Evolutionary conservation across 495 filamentous ascomycete species (phyloP), one percentile per base, ranked within the genome.

Genomic region (Talaromyces stipitatus): DNA sequence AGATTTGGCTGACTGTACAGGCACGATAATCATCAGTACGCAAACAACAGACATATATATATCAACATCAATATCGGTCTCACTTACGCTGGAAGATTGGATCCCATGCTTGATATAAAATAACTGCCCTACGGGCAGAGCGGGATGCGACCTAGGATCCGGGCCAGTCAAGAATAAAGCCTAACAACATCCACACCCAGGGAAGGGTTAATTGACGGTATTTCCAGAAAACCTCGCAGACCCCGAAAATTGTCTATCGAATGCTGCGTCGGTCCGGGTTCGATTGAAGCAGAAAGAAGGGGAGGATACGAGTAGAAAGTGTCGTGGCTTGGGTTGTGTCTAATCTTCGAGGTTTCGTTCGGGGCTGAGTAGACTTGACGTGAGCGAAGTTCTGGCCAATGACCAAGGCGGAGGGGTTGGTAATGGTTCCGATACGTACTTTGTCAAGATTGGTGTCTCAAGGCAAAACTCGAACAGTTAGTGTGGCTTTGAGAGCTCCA

Each of bases 51-150:
- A 18, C 32, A 18, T 36, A 27, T 9, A 26, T 12, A 38, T 56
- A 55, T 26, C 52, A 22, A 46, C 10, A 41, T 32, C 53, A 56
- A 57, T 20, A 24, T 51, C 57, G 47, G 45, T 38, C 10, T 38
- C 41, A 76, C 81, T 70, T 74, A 83, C 82, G 72, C 71, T 64
- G 81, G 81, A 65, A 83, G 75, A 77, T 83, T 82, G 66, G 78
- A 82, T 61, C 79, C 78, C 78, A 83, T 83, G 59, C 67, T 74
- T 66, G 58, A 62, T 63, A 66, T 64, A 58, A n/a, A 61, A 58
- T 67, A 58, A 41, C 16, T n/a, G 51, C 28, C 28, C 29, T 33
- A 23, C 16, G 28, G 51, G 51, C 51, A 54, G 45, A 53, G 30
- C 52, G 52, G 52, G 33, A 54, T 54, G 52, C 52, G 52, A 54